phyloP scores from a whole-genome alignment of 1,284 basidiomycete genomes.

The Takashimella tepidaria region DNA sequence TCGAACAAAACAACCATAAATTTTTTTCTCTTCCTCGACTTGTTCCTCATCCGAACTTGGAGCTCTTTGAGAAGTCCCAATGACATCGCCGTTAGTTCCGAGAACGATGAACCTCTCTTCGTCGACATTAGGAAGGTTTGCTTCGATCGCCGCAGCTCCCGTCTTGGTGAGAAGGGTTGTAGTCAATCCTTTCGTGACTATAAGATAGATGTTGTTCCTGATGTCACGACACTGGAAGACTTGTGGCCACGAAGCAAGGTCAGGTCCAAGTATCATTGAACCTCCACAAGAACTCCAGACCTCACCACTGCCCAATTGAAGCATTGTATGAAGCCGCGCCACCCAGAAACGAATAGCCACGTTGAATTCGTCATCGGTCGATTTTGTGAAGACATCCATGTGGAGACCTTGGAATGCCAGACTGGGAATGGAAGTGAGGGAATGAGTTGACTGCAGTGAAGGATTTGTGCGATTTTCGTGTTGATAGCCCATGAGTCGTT shows the following conservation, averaged over 20 bases:
- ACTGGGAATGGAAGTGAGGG: not conserved
- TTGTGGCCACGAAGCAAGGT: conserved; percentile 23
- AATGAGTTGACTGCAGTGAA: not conserved
- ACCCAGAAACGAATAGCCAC: conserved; percentile 32
- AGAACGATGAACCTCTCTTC: conserved; percentile 11
- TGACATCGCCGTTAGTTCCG: conserved; percentile 21
- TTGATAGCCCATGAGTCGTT: not conserved
- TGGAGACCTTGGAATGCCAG: conserved; percentile 23
- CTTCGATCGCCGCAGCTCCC: not conserved
- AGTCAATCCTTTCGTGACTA: too few relatives aligned
- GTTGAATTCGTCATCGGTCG: conserved; percentile 12
- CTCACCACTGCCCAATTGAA: conserved; percentile 22
- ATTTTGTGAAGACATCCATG: conserved; percentile 9
- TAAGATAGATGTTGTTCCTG: conserved; percentile 13
- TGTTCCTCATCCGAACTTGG: too few relatives aligned
- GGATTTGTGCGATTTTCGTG: too few relatives aligned
- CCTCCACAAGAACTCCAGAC: conserved; percentile 20
- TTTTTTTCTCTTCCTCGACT: too few relatives aligned
- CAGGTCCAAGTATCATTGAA: conserved; percentile 21
- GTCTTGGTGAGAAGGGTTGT: not conserved
- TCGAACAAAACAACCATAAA: too few relatives aligned
- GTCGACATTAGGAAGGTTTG: too few relatives aligned
- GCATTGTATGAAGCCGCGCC: conserved; percentile 20
- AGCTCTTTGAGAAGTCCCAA: conserved; percentile 9
- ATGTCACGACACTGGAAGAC: conserved; percentile 15